A percentile compares a stretch with the other conserved stretches of the same genome.
Conservation (phyloP, 129 eudicot genomes). For the Artemisia tridentata region DNA sequence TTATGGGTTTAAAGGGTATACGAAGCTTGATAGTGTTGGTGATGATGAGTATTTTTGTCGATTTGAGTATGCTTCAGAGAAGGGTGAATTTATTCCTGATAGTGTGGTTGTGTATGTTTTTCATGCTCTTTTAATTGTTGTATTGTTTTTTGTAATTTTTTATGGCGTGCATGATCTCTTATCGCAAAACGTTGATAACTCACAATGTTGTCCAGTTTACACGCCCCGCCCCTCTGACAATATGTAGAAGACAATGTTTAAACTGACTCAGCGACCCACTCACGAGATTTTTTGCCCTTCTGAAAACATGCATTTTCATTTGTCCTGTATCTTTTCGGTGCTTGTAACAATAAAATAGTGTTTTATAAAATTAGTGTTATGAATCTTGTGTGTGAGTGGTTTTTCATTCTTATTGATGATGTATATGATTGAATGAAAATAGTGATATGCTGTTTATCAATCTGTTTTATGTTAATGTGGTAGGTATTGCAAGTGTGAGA, state of each 20-base stretch:
- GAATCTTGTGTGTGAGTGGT: too few relatives aligned
- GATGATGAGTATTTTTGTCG: slow-evolving; percentile 75
- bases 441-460: too few relatives aligned
- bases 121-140: not conserved
- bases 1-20: slow-evolving; percentile 64
- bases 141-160: not conserved
- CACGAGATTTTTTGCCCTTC: too few relatives aligned
- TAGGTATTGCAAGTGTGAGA: slow-evolving; percentile 85
- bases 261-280: not conserved
- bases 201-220: too few relatives aligned
- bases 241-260: not conserved
- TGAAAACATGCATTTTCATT: too few relatives aligned
- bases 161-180: not conserved
- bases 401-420: too few relatives aligned
- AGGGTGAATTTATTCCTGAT: slow-evolving; percentile 64
- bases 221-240: too few relatives aligned
- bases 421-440: too few relatives aligned
- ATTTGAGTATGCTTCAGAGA: slow-evolving; percentile 58
- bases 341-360: too few relatives aligned
- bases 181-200: too few relatives aligned
- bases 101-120: slow-evolving; percentile 67
- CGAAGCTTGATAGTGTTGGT: slow-evolving; percentile 60
- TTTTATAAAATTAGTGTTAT: too few relatives aligned
- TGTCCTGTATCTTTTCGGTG: too few relatives aligned
- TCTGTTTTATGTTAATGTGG: slow-evolving; percentile 11